Conservation (phyloP, 495 filamentous ascomycete genomes). For the Aspergillus ostianus region DNA sequence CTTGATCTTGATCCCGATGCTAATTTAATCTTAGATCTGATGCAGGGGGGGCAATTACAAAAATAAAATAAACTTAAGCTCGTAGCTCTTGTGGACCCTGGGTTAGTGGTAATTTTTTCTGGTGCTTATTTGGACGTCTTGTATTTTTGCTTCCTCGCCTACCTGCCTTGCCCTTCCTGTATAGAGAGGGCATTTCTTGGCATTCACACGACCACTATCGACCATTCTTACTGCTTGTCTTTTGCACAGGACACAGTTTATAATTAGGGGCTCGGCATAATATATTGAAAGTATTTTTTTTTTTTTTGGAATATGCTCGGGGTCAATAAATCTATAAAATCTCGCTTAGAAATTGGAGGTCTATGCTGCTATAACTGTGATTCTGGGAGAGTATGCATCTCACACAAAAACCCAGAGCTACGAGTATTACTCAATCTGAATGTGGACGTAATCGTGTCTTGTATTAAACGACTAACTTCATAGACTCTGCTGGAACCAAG, state of each 20-base stretch:
- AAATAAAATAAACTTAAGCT: slow-evolving; percentile 1
- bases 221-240: no score
- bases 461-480: slow-evolving; percentile 18
- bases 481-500: slow-evolving; percentile 13
- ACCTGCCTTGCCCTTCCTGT: no score
- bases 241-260: no score
- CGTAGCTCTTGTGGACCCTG: slow-evolving; percentile 1
- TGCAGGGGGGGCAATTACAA: background rate
- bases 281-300: no score
- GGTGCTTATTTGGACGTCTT: slow-evolving; percentile 25
- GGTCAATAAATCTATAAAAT: no score
- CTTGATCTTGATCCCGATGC: background rate
- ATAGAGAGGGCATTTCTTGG: no score
- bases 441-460: slow-evolving; percentile 1
- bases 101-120: slow-evolving; percentile 12
- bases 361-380: no score
- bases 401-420: no score
- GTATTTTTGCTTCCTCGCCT: slow-evolving; percentile 3
- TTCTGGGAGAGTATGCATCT: no score
- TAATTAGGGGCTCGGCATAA: no score
- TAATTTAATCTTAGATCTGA: slow-evolving; percentile 3
- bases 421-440: background rate
- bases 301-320: no score
- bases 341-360: no score
- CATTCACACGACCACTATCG: background rate